Evolutionary conservation across 805 yeast genomes (phyloP), one percentile per base, ranked within the genome.

Genomic region (Wickerhamiella cacticola): DNA sequence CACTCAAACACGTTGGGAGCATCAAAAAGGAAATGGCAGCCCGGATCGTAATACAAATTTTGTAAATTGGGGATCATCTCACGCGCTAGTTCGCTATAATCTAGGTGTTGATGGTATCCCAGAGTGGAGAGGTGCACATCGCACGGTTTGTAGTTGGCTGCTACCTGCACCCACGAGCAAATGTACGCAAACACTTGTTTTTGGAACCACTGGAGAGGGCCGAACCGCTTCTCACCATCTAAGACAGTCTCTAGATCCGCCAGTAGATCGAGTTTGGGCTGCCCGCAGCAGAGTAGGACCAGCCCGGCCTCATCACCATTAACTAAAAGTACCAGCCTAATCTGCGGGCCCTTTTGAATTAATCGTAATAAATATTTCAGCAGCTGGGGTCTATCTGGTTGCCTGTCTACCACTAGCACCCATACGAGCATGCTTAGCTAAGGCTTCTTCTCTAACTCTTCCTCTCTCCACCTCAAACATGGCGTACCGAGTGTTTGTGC

Each of bases 401-500:
- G 13, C 15, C 33, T 12, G 33, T 28, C 19, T 15, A 31, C 16
- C 10, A 19, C 36, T 15, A 31, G 21, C n/a, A 31, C 4, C 36
- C 36, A 31, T 31, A 31, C 16, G 36, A 31, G 36, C 19, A 31
- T 31, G 36, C 18, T 31, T 31, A 31, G 36, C 21, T 31, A 31
- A 31, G 10, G 6, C 19, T 31, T 31, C 16, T 31, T 31, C 33
- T 29, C 33, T n/a, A n/a, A n/a, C n/a, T n/a, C n/a, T n/a, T n/a
- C n/a, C n/a, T n/a, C n/a, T n/a, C n/a, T n/a, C n/a, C n/a, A n/a
- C n/a, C n/a, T n/a, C n/a, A n/a, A n/a, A n/a, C 76, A 53, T 63
- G 96, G 97, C 98, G 53, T 95, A 92, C 65, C 78, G 96, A 70
- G 74, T 94, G 50, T 61, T 89, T 48, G 85, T 84, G 54, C 89